Percentiles rank a stretch among this genome's conserved stretches.
Evolutionary conservation across 768 basidiomycete genomes (phyloP).

Genomic region (Mycena albidolilacea): DNA sequence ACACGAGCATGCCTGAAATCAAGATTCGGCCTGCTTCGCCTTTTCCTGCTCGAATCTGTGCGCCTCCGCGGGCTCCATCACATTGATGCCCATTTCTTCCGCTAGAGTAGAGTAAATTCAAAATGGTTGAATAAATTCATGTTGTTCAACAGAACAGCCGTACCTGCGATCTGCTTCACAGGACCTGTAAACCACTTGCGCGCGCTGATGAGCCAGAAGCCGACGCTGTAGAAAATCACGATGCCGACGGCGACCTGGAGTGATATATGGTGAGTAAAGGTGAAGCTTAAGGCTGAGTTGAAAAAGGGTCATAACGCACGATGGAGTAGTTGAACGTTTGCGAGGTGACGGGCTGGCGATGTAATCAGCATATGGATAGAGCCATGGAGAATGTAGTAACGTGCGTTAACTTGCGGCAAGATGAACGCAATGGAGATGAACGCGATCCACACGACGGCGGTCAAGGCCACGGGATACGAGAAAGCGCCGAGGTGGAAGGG

Average conservation of each 20-base stretch:
- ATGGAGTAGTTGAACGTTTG: conserved; percentile 84
- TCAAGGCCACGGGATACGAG: conserved; percentile 71
- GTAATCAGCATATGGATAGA: conserved; percentile 1
- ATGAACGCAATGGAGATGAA: conserved; percentile 85
- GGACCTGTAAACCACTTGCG: conserved; percentile 83
- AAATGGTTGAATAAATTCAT: not conserved
- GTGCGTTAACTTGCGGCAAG: conserved; percentile 75
- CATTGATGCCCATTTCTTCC: conserved; percentile 65
- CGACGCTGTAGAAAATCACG: conserved; percentile 74
- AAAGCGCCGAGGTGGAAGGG: conserved; percentile 80
- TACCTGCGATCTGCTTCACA: conserved; percentile 74
- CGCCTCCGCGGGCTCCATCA: conserved; percentile 54
- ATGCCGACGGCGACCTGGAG: conserved; percentile 75
- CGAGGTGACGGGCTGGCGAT: conserved; percentile 71
- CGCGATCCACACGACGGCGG: conserved; percentile 75
- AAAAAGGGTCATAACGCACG: conserved; percentile 42
- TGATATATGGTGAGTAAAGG: not conserved
- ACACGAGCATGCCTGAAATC: not conserved
- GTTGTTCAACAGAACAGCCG: conserved; percentile 34
- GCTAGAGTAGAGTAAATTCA: conserved; percentile 46
- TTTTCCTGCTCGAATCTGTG: conserved; percentile 33
- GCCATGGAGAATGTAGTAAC: conserved; percentile 33
- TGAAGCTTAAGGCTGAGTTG: not conserved
- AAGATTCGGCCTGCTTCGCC: conserved; percentile 4
- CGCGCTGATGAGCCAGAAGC: conserved; percentile 80